A percentile compares a stretch with the other conserved stretches of the same genome.
phyloP scores from a whole-genome alignment of 257 asterid species.

The Ophiorrhiza pumila region DNA sequence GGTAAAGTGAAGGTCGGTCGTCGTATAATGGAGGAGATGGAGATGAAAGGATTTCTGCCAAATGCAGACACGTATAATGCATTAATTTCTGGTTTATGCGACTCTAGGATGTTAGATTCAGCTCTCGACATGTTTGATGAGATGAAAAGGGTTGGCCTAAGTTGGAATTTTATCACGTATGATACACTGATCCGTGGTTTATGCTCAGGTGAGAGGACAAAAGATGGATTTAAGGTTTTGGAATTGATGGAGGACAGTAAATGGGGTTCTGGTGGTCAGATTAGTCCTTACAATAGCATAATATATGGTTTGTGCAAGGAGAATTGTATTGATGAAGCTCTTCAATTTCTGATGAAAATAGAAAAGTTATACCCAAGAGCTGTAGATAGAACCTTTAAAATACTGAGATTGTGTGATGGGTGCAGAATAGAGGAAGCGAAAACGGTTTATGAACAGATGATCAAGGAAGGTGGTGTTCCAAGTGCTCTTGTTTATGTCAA shows the following conservation, averaged over 20 bases:
- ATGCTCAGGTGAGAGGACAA: conserved; percentile 50
- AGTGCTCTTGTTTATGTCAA: conserved; percentile 54
- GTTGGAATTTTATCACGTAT: conserved; percentile 53
- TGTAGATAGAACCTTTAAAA: conserved; percentile 39
- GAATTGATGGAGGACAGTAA: conserved; percentile 53
- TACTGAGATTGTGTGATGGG: conserved; percentile 41
- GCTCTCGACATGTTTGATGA: conserved; percentile 79
- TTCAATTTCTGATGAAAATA: conserved; percentile 54
- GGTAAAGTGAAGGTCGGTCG: conserved; percentile 54
- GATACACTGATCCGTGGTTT: conserved; percentile 60
- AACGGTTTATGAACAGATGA: conserved; percentile 47
- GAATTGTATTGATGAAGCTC: conserved; percentile 38
- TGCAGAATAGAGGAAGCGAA: conserved; percentile 40
- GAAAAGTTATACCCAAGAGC: conserved; percentile 58
- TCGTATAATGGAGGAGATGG: conserved; percentile 73
- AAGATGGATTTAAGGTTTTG: conserved; percentile 61
- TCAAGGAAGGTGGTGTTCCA: conserved; percentile 49
- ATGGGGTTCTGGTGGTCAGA: conserved; percentile 27
- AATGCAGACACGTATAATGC: conserved; percentile 64
- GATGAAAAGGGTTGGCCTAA: conserved; percentile 65
- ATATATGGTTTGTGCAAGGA: conserved; percentile 67
- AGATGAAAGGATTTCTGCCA: conserved; percentile 78
- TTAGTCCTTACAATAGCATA: conserved; percentile 71
- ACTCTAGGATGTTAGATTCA: conserved; percentile 48
- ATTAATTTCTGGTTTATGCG: conserved; percentile 67